phyloP scores from a whole-genome alignment of 1,284 basidiomycete species.

The Moniliella sp. region DNA sequence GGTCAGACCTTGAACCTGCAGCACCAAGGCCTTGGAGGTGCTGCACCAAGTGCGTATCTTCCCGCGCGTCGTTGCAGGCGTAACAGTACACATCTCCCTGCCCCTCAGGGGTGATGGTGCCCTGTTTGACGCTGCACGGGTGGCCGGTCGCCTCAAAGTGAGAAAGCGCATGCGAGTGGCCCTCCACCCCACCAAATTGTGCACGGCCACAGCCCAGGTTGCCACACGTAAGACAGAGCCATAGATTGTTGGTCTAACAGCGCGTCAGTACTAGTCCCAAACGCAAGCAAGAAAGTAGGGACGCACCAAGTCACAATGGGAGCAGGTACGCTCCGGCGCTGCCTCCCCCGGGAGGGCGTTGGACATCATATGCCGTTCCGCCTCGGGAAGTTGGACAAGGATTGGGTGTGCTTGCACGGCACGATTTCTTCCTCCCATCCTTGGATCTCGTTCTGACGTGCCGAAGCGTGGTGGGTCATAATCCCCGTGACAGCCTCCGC shows the following conservation, averaged over 20 bases:
- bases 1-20: slow-evolving; percentile 6
- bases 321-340: slow-evolving; percentile 5
- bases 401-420: slow-evolving; percentile 68
- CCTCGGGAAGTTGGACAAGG: slow-evolving; percentile 41
- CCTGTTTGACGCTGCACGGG: slow-evolving; percentile 71
- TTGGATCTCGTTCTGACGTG: slow-evolving; percentile 76
- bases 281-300: not conserved
- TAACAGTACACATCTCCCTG: slow-evolving; percentile 87
- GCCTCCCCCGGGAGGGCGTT: no score
- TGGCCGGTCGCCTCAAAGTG: slow-evolving; percentile 62
- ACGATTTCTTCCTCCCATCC: slow-evolving; percentile 89
- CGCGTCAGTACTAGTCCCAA: not conserved
- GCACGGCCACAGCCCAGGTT: slow-evolving; percentile 72
- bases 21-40: slow-evolving; percentile 1
- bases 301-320: slow-evolving; percentile 13
- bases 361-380: slow-evolving; percentile 4
- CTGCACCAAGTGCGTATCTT: slow-evolving; percentile 54
- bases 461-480: slow-evolving; percentile 62
- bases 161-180: slow-evolving; percentile 68
- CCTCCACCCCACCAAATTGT: slow-evolving; percentile 63
- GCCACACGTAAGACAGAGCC: slow-evolving; percentile 81
- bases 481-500: slow-evolving; percentile 47
- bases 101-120: slow-evolving; percentile 88
- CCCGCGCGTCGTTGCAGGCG: slow-evolving; percentile 61
- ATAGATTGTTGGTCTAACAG: slow-evolving; percentile 45